Conservation (phyloP, 805 yeast genomes). For the Saturnispora sekii region DNA sequence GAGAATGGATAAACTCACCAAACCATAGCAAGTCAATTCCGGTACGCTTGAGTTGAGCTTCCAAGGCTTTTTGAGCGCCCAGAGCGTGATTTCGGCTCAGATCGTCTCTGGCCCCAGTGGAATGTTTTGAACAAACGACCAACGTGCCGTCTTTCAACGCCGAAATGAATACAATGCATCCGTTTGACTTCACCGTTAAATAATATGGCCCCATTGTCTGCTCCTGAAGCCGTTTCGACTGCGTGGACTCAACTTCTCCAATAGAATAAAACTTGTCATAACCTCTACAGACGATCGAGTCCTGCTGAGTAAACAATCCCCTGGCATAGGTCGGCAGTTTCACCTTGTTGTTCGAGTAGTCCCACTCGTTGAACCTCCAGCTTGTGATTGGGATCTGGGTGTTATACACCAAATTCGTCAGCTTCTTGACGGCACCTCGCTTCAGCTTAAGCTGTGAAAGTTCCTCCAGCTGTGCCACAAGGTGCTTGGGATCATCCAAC, state of each 20-base stretch:
- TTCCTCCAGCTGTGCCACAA: background rate
- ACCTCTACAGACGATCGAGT: constrained; percentile 66
- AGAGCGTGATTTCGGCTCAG: constrained; percentile 57
- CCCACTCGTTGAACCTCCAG: constrained; percentile 93
- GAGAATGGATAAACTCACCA: constrained; percentile 41
- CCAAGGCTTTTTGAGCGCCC: constrained; percentile 55
- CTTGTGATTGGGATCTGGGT: constrained; percentile 20
- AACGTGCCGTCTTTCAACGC: constrained; percentile 69
- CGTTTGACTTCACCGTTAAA: constrained; percentile 82
- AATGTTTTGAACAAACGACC: constrained; percentile 84
- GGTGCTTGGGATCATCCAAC: background rate
- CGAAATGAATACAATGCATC: constrained; percentile 79
- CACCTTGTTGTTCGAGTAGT: constrained; percentile 50
- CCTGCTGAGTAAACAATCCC: constrained; percentile 56
- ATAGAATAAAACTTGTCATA: constrained; percentile 91
- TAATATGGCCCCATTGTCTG: constrained; percentile 68
- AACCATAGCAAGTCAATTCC: constrained; percentile 39
- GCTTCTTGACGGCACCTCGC: constrained; percentile 21
- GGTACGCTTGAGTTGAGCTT: constrained; percentile 36
- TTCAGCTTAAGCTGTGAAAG: constrained; percentile 9
- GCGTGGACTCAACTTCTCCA: constrained; percentile 50
- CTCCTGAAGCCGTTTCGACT: constrained; percentile 34
- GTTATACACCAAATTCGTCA: constrained; percentile 16
- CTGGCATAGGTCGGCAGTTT: constrained; percentile 67
- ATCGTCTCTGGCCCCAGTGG: constrained; percentile 55